Percentiles rank a stretch among this genome's conserved stretches.
Evolutionary conservation across 768 basidiomycete genomes (phyloP).

Genomic region (Suillus sp.): DNA sequence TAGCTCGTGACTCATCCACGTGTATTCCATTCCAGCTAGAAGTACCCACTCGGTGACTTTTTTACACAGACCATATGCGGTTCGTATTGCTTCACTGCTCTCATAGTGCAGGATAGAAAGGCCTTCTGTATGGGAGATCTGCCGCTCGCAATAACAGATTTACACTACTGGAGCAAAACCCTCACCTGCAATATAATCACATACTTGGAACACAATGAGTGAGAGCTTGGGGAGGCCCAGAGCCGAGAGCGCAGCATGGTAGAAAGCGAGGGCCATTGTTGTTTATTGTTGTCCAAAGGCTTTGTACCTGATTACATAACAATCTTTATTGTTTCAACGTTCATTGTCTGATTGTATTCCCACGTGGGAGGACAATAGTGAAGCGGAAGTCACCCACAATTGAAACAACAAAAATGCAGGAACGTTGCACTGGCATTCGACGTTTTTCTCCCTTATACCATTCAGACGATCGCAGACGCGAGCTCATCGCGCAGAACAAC

Average conservation of each 20-base stretch:
- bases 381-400: constrained; percentile 24
- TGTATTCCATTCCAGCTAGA: not conserved
- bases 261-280: constrained; percentile 11
- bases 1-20: not conserved
- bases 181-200: not conserved
- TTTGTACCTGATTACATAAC: constrained; percentile 19
- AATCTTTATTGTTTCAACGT: constrained; percentile 15
- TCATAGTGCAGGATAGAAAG: not conserved
- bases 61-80: not conserved
- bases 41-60: not conserved
- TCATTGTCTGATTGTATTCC: constrained; percentile 27
- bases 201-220: constrained; percentile 3
- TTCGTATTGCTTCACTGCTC: not conserved
- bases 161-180: not conserved
- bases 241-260: not conserved
- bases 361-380: constrained; percentile 21
- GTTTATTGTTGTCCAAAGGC: constrained; percentile 25
- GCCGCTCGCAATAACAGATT: not conserved
- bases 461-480: constrained; percentile 8
- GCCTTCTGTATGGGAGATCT: not conserved
- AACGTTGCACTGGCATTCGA: constrained; percentile 2
- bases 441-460: constrained; percentile 20
- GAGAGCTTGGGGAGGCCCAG: not conserved
- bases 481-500: constrained; percentile 31
- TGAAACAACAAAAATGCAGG: constrained; percentile 28